phyloP scores from a whole-genome alignment of 768 basidiomycete genomes.

The Tulasnella calospora region DNA sequence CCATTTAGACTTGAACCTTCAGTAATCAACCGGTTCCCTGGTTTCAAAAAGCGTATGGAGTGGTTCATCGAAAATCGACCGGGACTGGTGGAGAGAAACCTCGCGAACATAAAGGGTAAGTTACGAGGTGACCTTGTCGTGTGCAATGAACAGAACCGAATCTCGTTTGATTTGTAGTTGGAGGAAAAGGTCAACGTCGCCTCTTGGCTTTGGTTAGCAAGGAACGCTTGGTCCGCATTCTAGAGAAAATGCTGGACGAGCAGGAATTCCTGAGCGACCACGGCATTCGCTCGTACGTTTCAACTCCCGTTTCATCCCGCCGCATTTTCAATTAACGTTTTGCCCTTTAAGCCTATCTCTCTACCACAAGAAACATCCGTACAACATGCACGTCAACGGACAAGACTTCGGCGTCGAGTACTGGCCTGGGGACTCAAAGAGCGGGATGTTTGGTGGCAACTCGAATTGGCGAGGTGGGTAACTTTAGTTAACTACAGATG shows the following conservation, averaged over 20 bases:
- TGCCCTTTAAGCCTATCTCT: conserved; percentile 64
- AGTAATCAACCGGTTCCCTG: conserved; percentile 84
- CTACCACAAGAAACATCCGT: conserved; percentile 84
- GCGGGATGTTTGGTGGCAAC: conserved; percentile 89
- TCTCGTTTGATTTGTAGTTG: conserved; percentile 33
- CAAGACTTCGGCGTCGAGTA: conserved; percentile 88
- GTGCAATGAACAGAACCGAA: neutral
- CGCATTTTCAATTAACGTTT: neutral
- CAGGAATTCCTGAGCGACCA: conserved; percentile 94
- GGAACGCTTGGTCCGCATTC: conserved; percentile 78
- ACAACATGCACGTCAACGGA: conserved; percentile 91
- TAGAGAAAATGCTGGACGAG: conserved; percentile 97
- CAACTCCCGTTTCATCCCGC: neutral
- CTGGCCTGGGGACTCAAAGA: conserved; percentile 96
- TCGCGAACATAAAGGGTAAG: conserved; percentile 90
- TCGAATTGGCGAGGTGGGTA: conserved; percentile 59
- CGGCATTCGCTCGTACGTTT: conserved; percentile 86
- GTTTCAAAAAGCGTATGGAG: conserved; percentile 97
- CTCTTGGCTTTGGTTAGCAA: conserved; percentile 87
- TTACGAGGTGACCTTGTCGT: neutral
- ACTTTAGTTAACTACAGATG: neutral
- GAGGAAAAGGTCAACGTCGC: conserved; percentile 78
- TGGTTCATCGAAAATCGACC: conserved; percentile 97
- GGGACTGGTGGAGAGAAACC: conserved; percentile 80
- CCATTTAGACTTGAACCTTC: conserved; percentile 62